Evolutionary conservation across 129 eudicot species (phyloP).

Genomic region (Tagetes patula): DNA sequence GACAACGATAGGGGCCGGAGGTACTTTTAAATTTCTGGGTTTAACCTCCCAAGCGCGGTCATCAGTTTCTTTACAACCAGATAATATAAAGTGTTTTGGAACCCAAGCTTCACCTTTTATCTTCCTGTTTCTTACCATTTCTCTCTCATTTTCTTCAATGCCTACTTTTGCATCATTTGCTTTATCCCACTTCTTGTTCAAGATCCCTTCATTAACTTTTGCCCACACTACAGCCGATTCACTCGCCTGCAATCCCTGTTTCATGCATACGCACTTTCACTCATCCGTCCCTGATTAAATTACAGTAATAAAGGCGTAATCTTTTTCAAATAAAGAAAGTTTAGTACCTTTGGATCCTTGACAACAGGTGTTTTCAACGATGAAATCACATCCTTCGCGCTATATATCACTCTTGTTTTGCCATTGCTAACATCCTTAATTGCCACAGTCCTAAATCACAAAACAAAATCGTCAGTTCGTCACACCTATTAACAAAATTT

Average conservation of each 20-base stretch:
- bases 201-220: constrained; percentile 60
- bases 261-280: neutral
- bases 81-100: constrained; percentile 64
- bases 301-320: neutral
- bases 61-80: constrained; percentile 42
- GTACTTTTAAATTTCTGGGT: constrained; percentile 51
- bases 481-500: neutral
- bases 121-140: constrained; percentile 41
- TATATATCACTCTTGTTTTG: constrained; percentile 53
- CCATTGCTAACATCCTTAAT: constrained; percentile 53
- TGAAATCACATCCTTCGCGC: constrained; percentile 65
- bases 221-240: constrained; percentile 84
- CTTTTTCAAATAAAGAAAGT: neutral
- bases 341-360: constrained; percentile 60
- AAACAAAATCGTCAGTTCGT: constrained; percentile 4
- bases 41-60: constrained; percentile 56
- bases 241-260: constrained; percentile 50
- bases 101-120: constrained; percentile 48
- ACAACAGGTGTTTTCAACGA: constrained; percentile 63
- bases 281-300: neutral
- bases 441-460: constrained; percentile 52
- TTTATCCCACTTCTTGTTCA: constrained; percentile 67
- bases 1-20: constrained; percentile 70
- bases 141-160: constrained; percentile 65
- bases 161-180: constrained; percentile 64